Conservation (phyloP, 2,329 filamentous ascomycete species). For the Cordyceps cateniannulata region DNA sequence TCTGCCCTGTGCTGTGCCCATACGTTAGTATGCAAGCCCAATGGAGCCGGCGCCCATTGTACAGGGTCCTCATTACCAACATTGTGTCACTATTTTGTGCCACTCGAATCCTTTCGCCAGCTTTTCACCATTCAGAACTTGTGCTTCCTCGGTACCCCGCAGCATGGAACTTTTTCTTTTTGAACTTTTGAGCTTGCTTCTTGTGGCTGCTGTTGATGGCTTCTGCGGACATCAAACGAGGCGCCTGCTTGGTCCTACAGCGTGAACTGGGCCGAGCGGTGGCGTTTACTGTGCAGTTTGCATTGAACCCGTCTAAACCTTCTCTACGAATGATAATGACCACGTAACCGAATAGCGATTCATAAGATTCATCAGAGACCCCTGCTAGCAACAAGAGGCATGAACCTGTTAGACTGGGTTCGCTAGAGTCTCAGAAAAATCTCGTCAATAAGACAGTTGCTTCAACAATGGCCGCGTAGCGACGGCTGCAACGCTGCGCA, state of each 20-base stretch:
- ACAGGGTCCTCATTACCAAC: not conserved
- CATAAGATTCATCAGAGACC: not conserved
- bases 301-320: not conserved
- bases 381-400: not conserved
- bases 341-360: not conserved
- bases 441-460: not conserved
- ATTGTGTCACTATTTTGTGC: not conserved
- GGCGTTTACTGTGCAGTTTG: not conserved
- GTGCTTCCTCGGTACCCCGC: constrained; percentile 4
- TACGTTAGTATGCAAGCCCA: not conserved
- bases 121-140: not conserved
- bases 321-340: not conserved
- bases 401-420: not conserved
- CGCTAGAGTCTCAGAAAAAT: not conserved
- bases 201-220: not conserved
- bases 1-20: not conserved
- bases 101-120: not conserved
- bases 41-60: not conserved
- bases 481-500: not conserved
- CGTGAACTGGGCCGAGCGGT: not conserved
- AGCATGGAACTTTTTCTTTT: not conserved
- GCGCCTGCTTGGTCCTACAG: not conserved
- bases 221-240: not conserved
- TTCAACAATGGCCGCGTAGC: too few relatives aligned
- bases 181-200: not conserved